Base-by-base conservation (phyloP, 192 early-diverging fungal species). In the Diversispora eburnea region DNA sequence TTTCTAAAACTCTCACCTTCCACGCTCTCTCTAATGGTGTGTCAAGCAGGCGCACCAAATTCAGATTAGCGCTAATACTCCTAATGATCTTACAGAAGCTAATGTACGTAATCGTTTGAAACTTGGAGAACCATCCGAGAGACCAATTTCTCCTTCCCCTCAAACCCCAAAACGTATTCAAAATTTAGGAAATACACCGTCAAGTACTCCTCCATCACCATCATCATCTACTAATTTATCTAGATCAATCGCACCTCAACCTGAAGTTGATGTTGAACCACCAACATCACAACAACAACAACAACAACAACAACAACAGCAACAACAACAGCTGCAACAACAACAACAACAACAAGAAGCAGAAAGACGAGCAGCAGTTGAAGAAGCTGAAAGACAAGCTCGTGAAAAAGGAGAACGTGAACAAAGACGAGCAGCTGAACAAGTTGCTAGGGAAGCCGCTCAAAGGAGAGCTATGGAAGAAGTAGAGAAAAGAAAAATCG, bases 41-140 rank as follows among this genome's bases (percentile, higher is more conserved):
- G 72, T 43, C 60, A 73, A 73, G 72, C 72, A 73, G 72, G 72
- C 72, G 43, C 72, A 73, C 20, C 72, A 73, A 63, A 54, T 73
- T 39, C 77, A 78, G 47, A 72, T 84, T 42, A 81, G 72, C 22
- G 80, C 77, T 25, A 76, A 80, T 22, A 79, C 76, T 25, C 68
- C 77, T 13, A 74, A 61, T 55, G 80, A 84, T 61, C 69, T 81
- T 42, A 78, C 75, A 22, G 83, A 82, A 49, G 55, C 71, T 10
- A 82, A 78, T 66, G 72, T 84, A 17, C 67, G 78, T n/a, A 79
- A 77, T 20, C 63, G 75, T 46, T 54, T 81, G 19, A 81, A 81
- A 65, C 63, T 84, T 45, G 70, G 78, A 20, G 76, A 77, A 70
- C 74, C 13, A 71, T 61, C 52, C 46, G 76, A 69, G 25, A 22